Percentiles rank a stretch among this genome's conserved stretches.
These are phyloP conservation scores for Botryosphaeria dothidea DNA, from an alignment of 2,329 filamentous ascomycete genomes.

Conservation along the genomic window DNA sequence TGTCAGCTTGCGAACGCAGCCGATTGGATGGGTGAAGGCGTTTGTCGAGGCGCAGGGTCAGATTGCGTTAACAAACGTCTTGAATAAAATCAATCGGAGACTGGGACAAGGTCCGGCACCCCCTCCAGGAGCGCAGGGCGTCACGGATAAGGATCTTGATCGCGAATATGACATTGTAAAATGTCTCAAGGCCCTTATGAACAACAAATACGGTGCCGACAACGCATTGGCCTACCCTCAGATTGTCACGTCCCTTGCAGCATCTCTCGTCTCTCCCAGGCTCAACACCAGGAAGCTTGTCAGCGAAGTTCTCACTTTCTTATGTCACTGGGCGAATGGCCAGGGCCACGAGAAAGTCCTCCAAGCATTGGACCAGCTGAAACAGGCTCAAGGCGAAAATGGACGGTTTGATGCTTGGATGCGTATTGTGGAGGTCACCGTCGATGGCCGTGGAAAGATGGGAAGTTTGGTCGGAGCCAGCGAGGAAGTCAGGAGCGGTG, in stretches of 20 bases:
- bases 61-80: constrained; percentile 89
- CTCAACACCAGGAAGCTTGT: constrained; percentile 91
- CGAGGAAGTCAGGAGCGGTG: constrained; percentile 92
- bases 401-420: constrained; percentile 98
- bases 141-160: constrained; percentile 76
- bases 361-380: constrained; percentile 89
- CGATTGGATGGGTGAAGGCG: constrained; percentile 92
- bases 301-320: constrained; percentile 92
- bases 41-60: constrained; percentile 98
- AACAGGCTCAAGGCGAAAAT: constrained; percentile 84
- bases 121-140: constrained; percentile 53
- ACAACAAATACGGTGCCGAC: constrained; percentile 98
- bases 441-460: constrained; percentile 98
- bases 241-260: constrained; percentile 83
- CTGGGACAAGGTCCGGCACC: constrained; percentile 72
- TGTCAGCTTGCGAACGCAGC: constrained; percentile 92
- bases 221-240: constrained; percentile 89
- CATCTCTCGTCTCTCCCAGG: constrained; percentile 82
- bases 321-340: constrained; percentile 91
- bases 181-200: constrained; percentile 95
- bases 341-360: constrained; percentile 92
- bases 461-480: constrained; percentile 95
- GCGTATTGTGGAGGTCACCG: constrained; percentile 94
- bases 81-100: constrained; percentile 90
- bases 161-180: constrained; percentile 97